Conservation (phyloP, 2,329 filamentous ascomycete genomes). For the Monosporascus cannonballus region DNA sequence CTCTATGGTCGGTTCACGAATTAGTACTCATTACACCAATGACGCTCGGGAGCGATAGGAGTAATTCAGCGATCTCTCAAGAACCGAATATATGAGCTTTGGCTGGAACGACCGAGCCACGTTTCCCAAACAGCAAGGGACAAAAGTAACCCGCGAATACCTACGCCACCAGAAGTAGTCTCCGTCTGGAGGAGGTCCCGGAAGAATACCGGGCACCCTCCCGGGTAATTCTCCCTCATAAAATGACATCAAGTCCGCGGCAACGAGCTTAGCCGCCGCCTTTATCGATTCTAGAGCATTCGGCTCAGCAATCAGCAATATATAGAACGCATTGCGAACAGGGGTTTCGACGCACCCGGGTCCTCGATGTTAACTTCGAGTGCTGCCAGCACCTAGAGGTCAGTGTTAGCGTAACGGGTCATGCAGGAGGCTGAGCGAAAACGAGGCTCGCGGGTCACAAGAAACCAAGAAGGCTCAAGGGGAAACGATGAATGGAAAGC, state of each 20-base stretch:
- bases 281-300: conserved; percentile 19
- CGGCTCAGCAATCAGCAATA: not conserved
- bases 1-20: conserved; percentile 16
- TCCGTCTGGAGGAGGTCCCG: conserved; percentile 20
- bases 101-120: not conserved
- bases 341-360: conserved; percentile 12
- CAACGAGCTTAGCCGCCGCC: conserved; percentile 18
- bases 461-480: not conserved
- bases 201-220: conserved; percentile 32
- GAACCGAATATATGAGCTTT: conserved; percentile 24
- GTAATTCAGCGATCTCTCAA: no score
- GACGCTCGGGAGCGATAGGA: no score
- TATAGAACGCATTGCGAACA: not conserved
- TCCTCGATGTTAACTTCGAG: conserved; percentile 21
- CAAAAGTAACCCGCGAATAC: no score
- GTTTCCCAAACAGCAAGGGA: no score
- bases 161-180: conserved; percentile 21
- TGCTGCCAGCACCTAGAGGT: conserved; percentile 12
- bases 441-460: no score
- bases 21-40: no score
- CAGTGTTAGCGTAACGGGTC: not conserved
- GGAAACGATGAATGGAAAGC: conserved; percentile 3
- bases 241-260: conserved; percentile 20
- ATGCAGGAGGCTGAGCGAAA: no score
- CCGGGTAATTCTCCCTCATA: conserved; percentile 30